A percentile compares a stretch with the other conserved stretches of the same genome.
Conservation (phyloP, 805 yeast genomes). For the Sugiyamaella americana region DNA sequence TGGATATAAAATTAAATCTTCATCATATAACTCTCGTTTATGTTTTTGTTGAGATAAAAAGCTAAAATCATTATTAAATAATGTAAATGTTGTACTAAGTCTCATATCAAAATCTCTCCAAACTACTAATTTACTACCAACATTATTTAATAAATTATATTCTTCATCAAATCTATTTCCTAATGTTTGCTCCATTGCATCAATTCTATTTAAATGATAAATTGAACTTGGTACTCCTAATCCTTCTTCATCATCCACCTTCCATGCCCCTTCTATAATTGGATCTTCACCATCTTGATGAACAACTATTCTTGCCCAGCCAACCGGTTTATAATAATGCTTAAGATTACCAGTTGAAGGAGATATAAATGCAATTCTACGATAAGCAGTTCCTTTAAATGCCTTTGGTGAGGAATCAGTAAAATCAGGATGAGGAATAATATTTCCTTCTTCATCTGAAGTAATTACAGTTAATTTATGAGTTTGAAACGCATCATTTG, state of each 20-base stretch:
- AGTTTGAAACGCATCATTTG: slow-evolving; percentile 12
- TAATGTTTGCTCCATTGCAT: slow-evolving; percentile 11
- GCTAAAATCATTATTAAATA: slow-evolving; percentile 8
- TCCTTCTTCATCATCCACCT: slow-evolving; percentile 28
- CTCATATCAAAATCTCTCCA: slow-evolving; percentile 28
- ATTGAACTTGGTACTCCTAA: slow-evolving; percentile 28
- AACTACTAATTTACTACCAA: slow-evolving; percentile 18
- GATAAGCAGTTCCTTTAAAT: slow-evolving; percentile 26
- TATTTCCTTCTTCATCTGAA: slow-evolving; percentile 15
- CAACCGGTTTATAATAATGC: slow-evolving; percentile 24
- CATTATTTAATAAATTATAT: slow-evolving; percentile 7
- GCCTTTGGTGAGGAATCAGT: slow-evolving; percentile 6
- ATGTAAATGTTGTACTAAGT: slow-evolving; percentile 2
- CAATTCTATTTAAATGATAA: slow-evolving; percentile 23
- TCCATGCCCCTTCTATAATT: slow-evolving; percentile 27
- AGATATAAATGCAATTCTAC: slow-evolving; percentile 17
- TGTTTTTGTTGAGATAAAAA: slow-evolving; percentile 1
- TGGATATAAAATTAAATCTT: not conserved
- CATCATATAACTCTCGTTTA: not conserved
- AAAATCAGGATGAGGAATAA: slow-evolving; percentile 19
- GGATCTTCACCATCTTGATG: slow-evolving; percentile 16
- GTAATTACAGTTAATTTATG: slow-evolving; percentile 10
- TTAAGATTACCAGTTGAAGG: slow-evolving; percentile 13
- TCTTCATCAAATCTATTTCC: slow-evolving; percentile 13
- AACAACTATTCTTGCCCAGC: slow-evolving; percentile 31